Evolutionary conservation across 805 yeast genomes (phyloP), one percentile per base, ranked within the genome.

Genomic region (Hanseniaspora valbyensis): DNA sequence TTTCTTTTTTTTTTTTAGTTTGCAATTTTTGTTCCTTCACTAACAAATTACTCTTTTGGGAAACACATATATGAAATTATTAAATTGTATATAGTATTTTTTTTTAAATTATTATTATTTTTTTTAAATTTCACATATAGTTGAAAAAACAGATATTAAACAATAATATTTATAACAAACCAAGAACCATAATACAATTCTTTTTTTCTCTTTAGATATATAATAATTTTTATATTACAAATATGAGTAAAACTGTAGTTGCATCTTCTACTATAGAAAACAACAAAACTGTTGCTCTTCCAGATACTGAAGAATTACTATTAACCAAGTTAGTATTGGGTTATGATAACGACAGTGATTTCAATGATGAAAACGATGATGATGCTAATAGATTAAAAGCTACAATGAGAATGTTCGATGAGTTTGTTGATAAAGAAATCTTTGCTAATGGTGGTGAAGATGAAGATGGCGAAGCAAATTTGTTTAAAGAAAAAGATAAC

Each of bases 241-340:
- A 13, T 16, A 49, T 49, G 52, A 41, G 46, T 24, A 36, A 22
- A 41, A 19, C 34, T 19, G 32, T 14, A 4, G 42, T 24, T 25
- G 34, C 7, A 18, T 4, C 7, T 21, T 26, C 43, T 6, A n/a
- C 13, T 21, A n/a, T 13, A 30, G 29, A 39, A 16, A 34, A 25
- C 18, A 18, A 16, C n/a, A 37, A 44, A 30, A 4, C 33, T 16
- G 50, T 63, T 1, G 83, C 87, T 14, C 83, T 82, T 29, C 90
- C 92, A 57, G 94, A 85, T 62, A 81, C 76, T 46, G 96, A 87
- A 62, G 98, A 92, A 65, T 58, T 80, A 39, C 74, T 69, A 51
- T 73, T 92, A 45, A 95, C 89, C 55, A 83, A 77, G 63, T 71
- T 86, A 13, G 95, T 92, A 3, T 89, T 92, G 66, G 97, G 98